Evolutionary conservation across 169 alveolate species (phyloP).

Genomic region (Plasmodium ovale): DNA sequence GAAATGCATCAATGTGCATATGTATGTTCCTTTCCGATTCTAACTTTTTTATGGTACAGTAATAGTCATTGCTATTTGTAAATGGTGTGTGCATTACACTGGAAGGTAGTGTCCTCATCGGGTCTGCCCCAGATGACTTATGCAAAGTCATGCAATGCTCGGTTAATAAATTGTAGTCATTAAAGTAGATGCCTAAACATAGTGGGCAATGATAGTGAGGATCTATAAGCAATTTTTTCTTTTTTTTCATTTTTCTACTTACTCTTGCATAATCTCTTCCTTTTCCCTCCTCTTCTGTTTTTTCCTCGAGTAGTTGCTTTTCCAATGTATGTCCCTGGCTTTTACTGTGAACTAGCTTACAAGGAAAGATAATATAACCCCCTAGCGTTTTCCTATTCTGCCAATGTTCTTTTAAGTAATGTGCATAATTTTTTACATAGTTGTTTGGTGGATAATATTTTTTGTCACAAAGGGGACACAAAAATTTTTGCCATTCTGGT

Average conservation of each 20-base stretch:
- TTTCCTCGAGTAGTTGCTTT: background rate
- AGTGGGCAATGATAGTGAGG: slow-evolving; percentile 71
- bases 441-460: slow-evolving; percentile 74
- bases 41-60: slow-evolving; percentile 33
- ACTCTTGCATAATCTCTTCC: slow-evolving; percentile 1
- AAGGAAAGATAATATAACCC: slow-evolving; percentile 83
- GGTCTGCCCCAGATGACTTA: slow-evolving; percentile 64
- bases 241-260: slow-evolving; percentile 36
- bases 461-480: slow-evolving; percentile 80
- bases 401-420: slow-evolving; percentile 79
- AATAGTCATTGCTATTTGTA: slow-evolving; percentile 46
- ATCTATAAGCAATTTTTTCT: slow-evolving; percentile 30
- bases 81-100: slow-evolving; percentile 57
- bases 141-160: slow-evolving; percentile 46
- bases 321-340: background rate
- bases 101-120: slow-evolving; percentile 55
- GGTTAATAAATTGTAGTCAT: slow-evolving; percentile 26
- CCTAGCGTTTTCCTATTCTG: slow-evolving; percentile 72
- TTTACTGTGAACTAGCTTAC: slow-evolving; percentile 60
- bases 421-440: slow-evolving; percentile 71
- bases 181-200: slow-evolving; percentile 28
- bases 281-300: background rate
- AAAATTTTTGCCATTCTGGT: slow-evolving; percentile 77
- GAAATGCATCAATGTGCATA: background rate
- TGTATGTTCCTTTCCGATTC: slow-evolving; percentile 12